Evolutionary conservation across 1,139 yeast species (phyloP).

Genomic region (Arxiozyma telluris): DNA sequence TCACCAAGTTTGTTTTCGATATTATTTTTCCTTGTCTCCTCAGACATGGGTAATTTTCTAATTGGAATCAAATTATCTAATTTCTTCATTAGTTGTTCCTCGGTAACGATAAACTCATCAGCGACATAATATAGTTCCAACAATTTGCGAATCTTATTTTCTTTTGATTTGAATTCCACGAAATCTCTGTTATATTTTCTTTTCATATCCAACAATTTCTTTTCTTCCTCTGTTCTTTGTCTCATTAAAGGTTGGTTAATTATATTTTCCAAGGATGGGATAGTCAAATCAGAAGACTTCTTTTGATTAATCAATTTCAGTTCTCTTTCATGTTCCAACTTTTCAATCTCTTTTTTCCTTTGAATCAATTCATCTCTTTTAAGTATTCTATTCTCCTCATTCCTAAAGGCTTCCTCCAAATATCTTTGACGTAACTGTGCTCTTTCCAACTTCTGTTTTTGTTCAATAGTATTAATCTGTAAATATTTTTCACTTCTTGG

Average conservation of each 20-base stretch:
- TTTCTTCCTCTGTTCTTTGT: slow-evolving; percentile 62
- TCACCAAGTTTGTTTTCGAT: slow-evolving; percentile 10
- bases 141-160: slow-evolving; percentile 45
- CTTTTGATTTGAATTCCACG: slow-evolving; percentile 37
- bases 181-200: slow-evolving; percentile 44
- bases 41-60: neutral
- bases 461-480: slow-evolving; percentile 33
- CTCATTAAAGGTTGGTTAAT: slow-evolving; percentile 63
- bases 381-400: slow-evolving; percentile 48
- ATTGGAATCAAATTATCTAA: slow-evolving; percentile 19
- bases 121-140: slow-evolving; percentile 68
- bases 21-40: slow-evolving; percentile 3
- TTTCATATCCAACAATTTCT: slow-evolving; percentile 41
- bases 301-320: slow-evolving; percentile 16
- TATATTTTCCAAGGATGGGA: slow-evolving; percentile 71
- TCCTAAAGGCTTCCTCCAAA: slow-evolving; percentile 54
- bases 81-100: slow-evolving; percentile 27
- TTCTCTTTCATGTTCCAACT: slow-evolving; percentile 30
- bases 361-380: slow-evolving; percentile 33
- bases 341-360: slow-evolving; percentile 30
- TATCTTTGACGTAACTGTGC: slow-evolving; percentile 68
- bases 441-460: slow-evolving; percentile 47
- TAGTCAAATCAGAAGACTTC: slow-evolving; percentile 41
- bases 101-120: slow-evolving; percentile 35
- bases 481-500: slow-evolving; percentile 31